These are phyloP conservation scores for Vitis hybrid DNA, from an alignment of 177 flowering plant genomes.

Conservation along the genomic window DNA sequence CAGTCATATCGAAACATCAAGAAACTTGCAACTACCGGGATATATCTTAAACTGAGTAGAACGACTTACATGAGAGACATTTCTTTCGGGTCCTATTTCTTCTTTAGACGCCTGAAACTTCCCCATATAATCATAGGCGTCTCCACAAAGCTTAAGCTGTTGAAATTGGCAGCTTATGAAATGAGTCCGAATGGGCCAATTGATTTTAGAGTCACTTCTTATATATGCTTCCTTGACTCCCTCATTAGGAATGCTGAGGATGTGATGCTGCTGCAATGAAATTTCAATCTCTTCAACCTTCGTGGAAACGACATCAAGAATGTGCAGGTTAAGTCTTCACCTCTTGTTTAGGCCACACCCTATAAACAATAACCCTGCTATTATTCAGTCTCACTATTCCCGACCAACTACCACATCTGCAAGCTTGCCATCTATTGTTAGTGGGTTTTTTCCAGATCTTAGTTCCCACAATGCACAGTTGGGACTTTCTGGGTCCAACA, in stretches of 20 bases:
- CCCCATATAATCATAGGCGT: conserved; percentile 13
- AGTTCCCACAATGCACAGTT: too few relatives aligned
- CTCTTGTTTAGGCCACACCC: too few relatives aligned
- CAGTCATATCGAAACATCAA: too few relatives aligned
- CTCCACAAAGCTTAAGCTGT: conserved; percentile 4
- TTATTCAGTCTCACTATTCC: too few relatives aligned
- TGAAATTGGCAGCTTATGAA: conserved; percentile 24
- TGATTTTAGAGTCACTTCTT: conserved; percentile 14
- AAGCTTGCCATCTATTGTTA: too few relatives aligned
- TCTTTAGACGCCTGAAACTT: conserved; percentile 6
- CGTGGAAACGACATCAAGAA: neutral
- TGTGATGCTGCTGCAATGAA: conserved; percentile 9
- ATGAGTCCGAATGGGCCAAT: conserved; percentile 1
- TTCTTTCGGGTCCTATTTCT: neutral
- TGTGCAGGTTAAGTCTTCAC: too few relatives aligned
- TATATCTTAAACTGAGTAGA: neutral
- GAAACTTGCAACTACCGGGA: neutral
- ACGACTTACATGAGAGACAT: too few relatives aligned
- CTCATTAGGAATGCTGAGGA: conserved; percentile 23
- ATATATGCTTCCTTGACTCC: conserved; percentile 16
- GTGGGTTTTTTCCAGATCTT: too few relatives aligned
- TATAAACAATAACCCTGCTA: too few relatives aligned
- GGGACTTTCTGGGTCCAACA: too few relatives aligned
- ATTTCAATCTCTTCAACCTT: neutral
- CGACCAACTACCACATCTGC: too few relatives aligned